Conservation (phyloP, 140 eudicot genomes). For the Bidens hawaiensis region DNA sequence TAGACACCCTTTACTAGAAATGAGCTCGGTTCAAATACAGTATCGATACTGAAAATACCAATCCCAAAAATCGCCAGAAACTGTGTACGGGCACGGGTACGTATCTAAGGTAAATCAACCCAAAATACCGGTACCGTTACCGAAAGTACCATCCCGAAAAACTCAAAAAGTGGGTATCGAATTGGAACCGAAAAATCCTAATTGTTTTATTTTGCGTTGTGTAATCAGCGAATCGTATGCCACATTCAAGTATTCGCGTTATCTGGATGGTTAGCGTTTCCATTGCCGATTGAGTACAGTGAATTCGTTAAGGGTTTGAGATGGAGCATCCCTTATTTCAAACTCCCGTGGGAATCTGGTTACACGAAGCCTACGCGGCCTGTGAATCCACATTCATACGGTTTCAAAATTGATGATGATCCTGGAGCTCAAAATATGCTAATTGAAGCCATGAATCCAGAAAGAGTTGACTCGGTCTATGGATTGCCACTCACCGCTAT, state of each 20-base stretch:
- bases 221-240: slow-evolving; percentile 73
- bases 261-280: slow-evolving; percentile 83
- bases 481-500: slow-evolving; percentile 82
- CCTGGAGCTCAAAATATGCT: not conserved
- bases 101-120: no score
- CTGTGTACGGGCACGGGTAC: no score
- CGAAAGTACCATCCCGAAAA: not conserved
- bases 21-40: no score
- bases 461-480: slow-evolving; percentile 36
- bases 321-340: slow-evolving; percentile 94
- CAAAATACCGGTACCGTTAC: no score
- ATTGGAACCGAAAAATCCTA: slow-evolving; percentile 2
- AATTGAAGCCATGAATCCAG: slow-evolving; percentile 8
- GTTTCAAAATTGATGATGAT: slow-evolving; percentile 23
- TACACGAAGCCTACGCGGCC: slow-evolving; percentile 37
- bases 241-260: slow-evolving; percentile 83
- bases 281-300: slow-evolving; percentile 75
- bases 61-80: no score
- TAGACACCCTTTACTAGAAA: no score
- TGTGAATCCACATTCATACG: slow-evolving; percentile 36
- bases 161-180: no score
- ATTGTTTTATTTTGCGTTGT: slow-evolving; percentile 10
- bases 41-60: no score
- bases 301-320: slow-evolving; percentile 71
- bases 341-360: slow-evolving; percentile 76